These are phyloP conservation scores for Elsinoe necatrix DNA, from an alignment of 2,329 filamentous ascomycete genomes.

Conservation along the genomic window DNA sequence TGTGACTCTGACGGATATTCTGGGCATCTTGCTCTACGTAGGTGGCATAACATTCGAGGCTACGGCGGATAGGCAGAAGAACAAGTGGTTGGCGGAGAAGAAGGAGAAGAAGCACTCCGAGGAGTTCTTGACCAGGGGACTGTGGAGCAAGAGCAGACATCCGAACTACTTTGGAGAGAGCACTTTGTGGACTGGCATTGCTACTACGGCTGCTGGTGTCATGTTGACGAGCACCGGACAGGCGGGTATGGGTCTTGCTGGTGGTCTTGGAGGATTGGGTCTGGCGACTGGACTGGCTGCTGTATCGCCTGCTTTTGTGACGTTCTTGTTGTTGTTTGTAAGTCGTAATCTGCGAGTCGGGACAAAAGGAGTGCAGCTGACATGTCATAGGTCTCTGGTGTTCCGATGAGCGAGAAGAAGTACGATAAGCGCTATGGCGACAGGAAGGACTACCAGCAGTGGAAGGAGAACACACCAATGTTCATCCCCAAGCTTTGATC, in stretches of 20 bases:
- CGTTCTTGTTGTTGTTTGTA: constrained; percentile 55
- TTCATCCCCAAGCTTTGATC: constrained; percentile 53
- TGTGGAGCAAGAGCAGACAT: constrained; percentile 55
- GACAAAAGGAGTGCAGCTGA: constrained; percentile 5
- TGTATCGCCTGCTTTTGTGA: constrained; percentile 56
- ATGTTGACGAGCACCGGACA: constrained; percentile 49
- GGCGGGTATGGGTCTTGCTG: constrained; percentile 48
- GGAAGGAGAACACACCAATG: constrained; percentile 58
- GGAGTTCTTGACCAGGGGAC: constrained; percentile 54
- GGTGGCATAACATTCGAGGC: constrained; percentile 55
- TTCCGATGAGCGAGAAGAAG: constrained; percentile 60
- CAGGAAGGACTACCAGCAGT: constrained; percentile 57
- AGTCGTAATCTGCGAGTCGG: constrained; percentile 23
- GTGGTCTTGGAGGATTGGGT: constrained; percentile 32
- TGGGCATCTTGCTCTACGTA: constrained; percentile 51
- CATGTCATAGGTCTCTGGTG: constrained; percentile 37
- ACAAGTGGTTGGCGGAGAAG: constrained; percentile 52
- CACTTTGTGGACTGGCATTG: constrained; percentile 61
- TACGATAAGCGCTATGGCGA: constrained; percentile 58
- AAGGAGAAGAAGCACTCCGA: constrained; percentile 58
- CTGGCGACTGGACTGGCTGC: constrained; percentile 46
- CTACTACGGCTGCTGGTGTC: constrained; percentile 49
- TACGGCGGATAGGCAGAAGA: constrained; percentile 56
- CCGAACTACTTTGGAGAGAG: constrained; percentile 68
- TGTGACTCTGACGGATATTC: constrained; percentile 45